phyloP scores from a whole-genome alignment of 2,329 filamentous ascomycete genomes.

The Fusarium pseudograminearum region DNA sequence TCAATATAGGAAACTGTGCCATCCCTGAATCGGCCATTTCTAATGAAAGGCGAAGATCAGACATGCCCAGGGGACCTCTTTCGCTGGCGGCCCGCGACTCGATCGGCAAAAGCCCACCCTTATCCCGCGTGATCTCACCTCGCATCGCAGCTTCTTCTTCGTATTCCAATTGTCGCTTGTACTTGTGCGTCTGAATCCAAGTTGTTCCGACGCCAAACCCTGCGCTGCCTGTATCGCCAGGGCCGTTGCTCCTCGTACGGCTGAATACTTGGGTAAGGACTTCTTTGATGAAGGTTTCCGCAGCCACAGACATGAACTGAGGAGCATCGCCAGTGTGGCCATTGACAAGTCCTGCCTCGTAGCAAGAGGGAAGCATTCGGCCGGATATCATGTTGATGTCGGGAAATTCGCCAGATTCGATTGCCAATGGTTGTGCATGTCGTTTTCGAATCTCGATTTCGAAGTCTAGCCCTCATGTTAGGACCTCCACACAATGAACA shows the following conservation, averaged over 20 bases:
- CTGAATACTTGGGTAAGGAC: slow-evolving; percentile 72
- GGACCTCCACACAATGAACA: neutral
- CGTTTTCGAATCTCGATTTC: slow-evolving; percentile 76
- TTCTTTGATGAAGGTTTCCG: slow-evolving; percentile 76
- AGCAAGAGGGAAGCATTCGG: slow-evolving; percentile 76
- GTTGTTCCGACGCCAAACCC: slow-evolving; percentile 73
- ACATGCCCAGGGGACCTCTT: slow-evolving; percentile 78
- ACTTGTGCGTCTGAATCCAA: slow-evolving; percentile 84
- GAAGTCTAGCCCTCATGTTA: slow-evolving; percentile 62
- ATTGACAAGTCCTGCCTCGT: slow-evolving; percentile 71
- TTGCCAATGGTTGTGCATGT: slow-evolving; percentile 71
- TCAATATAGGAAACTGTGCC: slow-evolving; percentile 80
- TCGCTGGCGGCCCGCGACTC: slow-evolving; percentile 82
- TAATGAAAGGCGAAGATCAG: slow-evolving; percentile 81
- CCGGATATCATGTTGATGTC: slow-evolving; percentile 72
- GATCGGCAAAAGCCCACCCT: slow-evolving; percentile 81
- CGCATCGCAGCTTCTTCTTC: slow-evolving; percentile 80
- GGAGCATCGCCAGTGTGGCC: slow-evolving; percentile 71
- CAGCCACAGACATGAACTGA: slow-evolving; percentile 73
- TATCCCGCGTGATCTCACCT: slow-evolving; percentile 81
- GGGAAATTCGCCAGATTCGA: slow-evolving; percentile 77
- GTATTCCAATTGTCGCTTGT: slow-evolving; percentile 76
- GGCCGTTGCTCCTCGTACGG: slow-evolving; percentile 73
- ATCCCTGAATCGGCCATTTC: slow-evolving; percentile 81
- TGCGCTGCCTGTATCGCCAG: slow-evolving; percentile 70